Conservation (phyloP, 2,329 filamentous ascomycete genomes). For the Hypoxylon sp. region DNA sequence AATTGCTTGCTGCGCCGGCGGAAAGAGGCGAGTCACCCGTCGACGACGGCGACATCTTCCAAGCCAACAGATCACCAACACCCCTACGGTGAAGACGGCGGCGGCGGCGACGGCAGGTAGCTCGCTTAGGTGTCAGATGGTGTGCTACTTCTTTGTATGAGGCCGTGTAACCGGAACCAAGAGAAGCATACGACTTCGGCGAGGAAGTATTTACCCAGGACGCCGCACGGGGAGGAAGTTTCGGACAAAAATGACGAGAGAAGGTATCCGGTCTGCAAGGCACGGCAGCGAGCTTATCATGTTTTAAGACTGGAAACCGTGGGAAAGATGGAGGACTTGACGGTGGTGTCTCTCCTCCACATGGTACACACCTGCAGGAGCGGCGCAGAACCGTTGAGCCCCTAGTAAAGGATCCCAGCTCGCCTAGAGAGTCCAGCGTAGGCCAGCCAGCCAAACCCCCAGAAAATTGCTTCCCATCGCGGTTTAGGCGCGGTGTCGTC, state of each 20-base stretch:
- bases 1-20: conserved; percentile 56
- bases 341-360: conserved; percentile 41
- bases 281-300: conserved; percentile 53
- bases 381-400: conserved; percentile 49
- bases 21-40: conserved; percentile 68
- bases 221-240: conserved; percentile 40
- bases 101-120: conserved; percentile 25
- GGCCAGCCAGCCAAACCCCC: conserved; percentile 36
- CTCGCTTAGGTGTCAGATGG: conserved; percentile 43
- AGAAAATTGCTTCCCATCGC: conserved; percentile 45
- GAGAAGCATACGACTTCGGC: conserved; percentile 44
- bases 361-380: conserved; percentile 50
- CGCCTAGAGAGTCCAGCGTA: conserved; percentile 31
- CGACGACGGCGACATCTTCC: conserved; percentile 67
- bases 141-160: conserved; percentile 39
- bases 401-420: conserved; percentile 47
- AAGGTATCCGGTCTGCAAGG: conserved; percentile 50
- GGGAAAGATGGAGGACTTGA: conserved; percentile 43
- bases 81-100: conserved; percentile 33
- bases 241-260: conserved; percentile 47
- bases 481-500: conserved; percentile 42
- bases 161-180: conserved; percentile 49
- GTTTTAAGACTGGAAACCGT: conserved; percentile 47
- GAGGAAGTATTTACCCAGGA: conserved; percentile 50
- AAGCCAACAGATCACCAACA: conserved; percentile 34